Base-by-base conservation (phyloP, 1,139 yeast species). In the Debaryomycetaceae sp. region DNA sequence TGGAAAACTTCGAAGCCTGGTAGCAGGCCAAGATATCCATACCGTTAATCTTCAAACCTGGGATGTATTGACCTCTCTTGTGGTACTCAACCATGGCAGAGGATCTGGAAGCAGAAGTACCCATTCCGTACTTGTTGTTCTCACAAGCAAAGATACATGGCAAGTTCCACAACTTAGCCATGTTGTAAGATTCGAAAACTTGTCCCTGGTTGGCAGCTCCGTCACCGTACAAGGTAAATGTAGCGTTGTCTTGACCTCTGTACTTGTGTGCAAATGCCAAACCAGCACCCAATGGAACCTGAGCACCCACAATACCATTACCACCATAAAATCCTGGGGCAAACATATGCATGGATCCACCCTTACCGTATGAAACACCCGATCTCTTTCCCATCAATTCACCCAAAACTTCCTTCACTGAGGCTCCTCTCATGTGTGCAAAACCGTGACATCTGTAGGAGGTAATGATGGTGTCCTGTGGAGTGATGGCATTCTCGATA, bases 151-250 rank as follows among this genome's bases (percentile, higher is more conserved):
- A 93, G 55, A 93, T 74, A 65, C 89, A 85, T 55, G 99, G 99
- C 65, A 93, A 81, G 73, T 90, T 84, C 97, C 97, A 93, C 68
- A 93, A 83, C 76, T 93, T 95, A 64, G 99, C 99, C 99, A 93
- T 93, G 82, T 93, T 93, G 80, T 78, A 93, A 42, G 97, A 72
- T 76, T 93, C 99, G 61, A 93, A 95, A 52, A 91, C 97, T 76
- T 93, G 99, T 65, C 99, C 99, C 75, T 93, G 99, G 78, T 93
- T 93, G 53, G 98, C 84, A 45, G 99, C 99, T 80, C 99, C 99
- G 65, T 93, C 99, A 73, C 99, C 99, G 72, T 93, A 93, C 56
- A 93, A 76, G 51, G 96, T 73, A 70, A 91, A 93, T 46, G 95
- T 80, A 60, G 95, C 90, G 58, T 83, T 84, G 54, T 78, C 78